Base-by-base conservation (phyloP, 768 basidiomycete genomes). In the Filobasidium wieringae region DNA sequence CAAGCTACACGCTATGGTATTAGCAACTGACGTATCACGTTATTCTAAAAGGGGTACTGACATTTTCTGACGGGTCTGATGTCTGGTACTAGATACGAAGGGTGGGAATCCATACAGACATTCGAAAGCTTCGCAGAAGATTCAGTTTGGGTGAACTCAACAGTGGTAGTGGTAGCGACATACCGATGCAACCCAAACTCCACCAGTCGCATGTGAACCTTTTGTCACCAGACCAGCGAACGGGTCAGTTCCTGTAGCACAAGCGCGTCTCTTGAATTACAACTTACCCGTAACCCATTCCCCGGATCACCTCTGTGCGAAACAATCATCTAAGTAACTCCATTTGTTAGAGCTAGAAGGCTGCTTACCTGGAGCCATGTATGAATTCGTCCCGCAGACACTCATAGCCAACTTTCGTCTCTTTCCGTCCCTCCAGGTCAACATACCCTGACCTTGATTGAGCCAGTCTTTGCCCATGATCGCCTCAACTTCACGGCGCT, bases 401-500 rank as follows among this genome's bases (percentile, higher is more conserved):
- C 66, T 63, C 60, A 66, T 76, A n/a, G 78, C 73, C 67, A 92
- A 84, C 82, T 89, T 90, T 74, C 87, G 81, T 64, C 91, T 78
- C 71, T 93, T 85, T 77, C 86, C 88, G 71, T 97, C 93, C 62
- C 92, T 79, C 90, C 90, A 96, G 45, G 92, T 96, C 72, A 97
- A 87, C 60, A 96, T 76, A 24, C 88, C 72, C 68, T 84, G 80
- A 2, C 86, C 88, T 64, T 87, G 82, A 37, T 82, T 86, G 50
- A 67, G 15, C 70, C 70, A 84, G 81, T 57, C 87, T 60, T 64
- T 69, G 26, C 64, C 86, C 86, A 89, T 87, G 63, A 88, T 78
- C 59, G 80, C 75, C 75, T 91, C 89, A 45, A 91, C 78, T 63
- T 91, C 86, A 72, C 83, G 84, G 66, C 80, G 83, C 70, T 85